Percentiles rank a stretch among this genome's conserved stretches.
These are phyloP conservation scores for Pyrenophora teres DNA, from an alignment of 2,329 filamentous ascomycete genomes.

Conservation along the genomic window DNA sequence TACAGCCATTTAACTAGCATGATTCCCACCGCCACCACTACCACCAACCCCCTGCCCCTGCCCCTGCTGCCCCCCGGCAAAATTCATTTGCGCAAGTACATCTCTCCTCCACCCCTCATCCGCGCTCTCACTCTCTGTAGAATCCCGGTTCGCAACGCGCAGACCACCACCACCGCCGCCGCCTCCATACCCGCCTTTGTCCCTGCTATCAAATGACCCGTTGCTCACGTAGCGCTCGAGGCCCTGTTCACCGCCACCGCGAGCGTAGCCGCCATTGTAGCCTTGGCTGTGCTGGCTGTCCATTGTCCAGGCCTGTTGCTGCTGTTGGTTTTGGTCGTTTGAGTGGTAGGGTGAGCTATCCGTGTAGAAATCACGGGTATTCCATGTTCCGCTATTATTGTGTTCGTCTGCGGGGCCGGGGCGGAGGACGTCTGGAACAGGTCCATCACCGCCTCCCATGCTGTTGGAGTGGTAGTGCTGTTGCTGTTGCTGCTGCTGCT, in stretches of 20 bases:
- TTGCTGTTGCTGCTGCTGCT: constrained; percentile 12
- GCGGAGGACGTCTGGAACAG: constrained; percentile 25
- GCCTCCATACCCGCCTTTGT: constrained; percentile 3
- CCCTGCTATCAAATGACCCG: constrained; percentile 9
- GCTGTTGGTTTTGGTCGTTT: constrained; percentile 1
- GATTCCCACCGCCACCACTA: no score
- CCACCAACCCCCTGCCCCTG: neutral
- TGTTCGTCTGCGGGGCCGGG: constrained; percentile 16
- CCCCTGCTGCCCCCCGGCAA: constrained; percentile 7
- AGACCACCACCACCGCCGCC: constrained; percentile 42
- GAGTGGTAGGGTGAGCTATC: constrained; percentile 9
- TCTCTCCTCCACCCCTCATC: constrained; percentile 21
- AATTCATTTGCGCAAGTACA: constrained; percentile 22
- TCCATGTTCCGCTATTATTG: constrained; percentile 2
- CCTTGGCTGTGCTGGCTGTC: constrained; percentile 7
- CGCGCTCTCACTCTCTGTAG: constrained; percentile 25
- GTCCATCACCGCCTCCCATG: constrained; percentile 14
- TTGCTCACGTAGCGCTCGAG: constrained; percentile 5
- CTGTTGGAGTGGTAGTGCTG: no score
- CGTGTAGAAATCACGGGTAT: constrained; percentile 10
- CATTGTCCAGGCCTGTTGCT: constrained; percentile 9
- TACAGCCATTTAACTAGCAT: no score
- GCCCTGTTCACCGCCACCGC: constrained; percentile 14
- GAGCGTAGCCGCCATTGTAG: constrained; percentile 2
- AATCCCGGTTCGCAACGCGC: constrained; percentile 50